Evolutionary conservation across 139 green algal species (phyloP).

Genomic region (Micromonas pusilla): DNA sequence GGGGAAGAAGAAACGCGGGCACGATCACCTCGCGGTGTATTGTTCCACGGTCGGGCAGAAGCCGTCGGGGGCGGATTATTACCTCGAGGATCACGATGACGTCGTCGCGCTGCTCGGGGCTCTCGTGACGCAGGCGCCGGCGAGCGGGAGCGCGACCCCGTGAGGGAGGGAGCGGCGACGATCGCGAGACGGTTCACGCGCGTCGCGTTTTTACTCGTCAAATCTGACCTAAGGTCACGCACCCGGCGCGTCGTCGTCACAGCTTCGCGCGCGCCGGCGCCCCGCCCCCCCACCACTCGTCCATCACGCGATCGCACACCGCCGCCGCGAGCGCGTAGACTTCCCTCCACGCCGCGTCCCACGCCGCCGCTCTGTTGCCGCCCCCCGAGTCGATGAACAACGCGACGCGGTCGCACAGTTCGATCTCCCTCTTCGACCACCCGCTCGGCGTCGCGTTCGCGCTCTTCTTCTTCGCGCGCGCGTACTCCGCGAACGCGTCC

Average conservation of each 20-base stretch:
- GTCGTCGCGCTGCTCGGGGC: slow-evolving; percentile 54
- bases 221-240: neutral
- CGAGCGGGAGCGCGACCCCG: neutral
- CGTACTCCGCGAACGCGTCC: slow-evolving; percentile 10
- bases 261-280: neutral
- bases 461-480: slow-evolving; percentile 3
- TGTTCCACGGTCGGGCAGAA: slow-evolving; percentile 90
- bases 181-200: no score
- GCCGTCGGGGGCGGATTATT: slow-evolving; percentile 86
- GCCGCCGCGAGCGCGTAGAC: slow-evolving; percentile 13
- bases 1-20: neutral
- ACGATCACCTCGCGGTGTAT: neutral
- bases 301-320: slow-evolving; percentile 18
- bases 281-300: neutral
- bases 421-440: slow-evolving; percentile 4
- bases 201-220: no score
- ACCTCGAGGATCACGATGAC: slow-evolving; percentile 87
- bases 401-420: neutral
- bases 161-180: no score
- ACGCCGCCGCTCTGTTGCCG: neutral
- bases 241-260: neutral
- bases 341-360: slow-evolving; percentile 3
- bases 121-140: neutral
- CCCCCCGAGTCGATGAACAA: neutral
- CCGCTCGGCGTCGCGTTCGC: neutral